Evolutionary conservation across 495 filamentous ascomycete genomes (phyloP).

Genomic region (Aspergillus affinis): DNA sequence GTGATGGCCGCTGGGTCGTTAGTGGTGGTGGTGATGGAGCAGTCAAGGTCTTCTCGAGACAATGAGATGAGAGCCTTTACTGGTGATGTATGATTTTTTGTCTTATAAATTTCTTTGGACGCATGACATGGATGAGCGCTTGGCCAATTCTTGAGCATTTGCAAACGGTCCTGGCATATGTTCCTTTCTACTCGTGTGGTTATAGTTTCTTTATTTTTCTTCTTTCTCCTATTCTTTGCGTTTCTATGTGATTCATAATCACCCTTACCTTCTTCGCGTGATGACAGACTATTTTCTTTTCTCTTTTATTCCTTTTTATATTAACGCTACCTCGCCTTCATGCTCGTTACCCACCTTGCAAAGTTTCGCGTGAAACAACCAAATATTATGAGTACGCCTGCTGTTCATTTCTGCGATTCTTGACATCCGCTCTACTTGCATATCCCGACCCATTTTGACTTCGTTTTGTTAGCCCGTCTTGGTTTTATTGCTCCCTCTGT

Average conservation of each 20-base stretch:
- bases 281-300: neutral
- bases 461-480: neutral
- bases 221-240: constrained; percentile 30
- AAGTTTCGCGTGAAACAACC: neutral
- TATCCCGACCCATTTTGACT: neutral
- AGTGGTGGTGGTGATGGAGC: constrained; percentile 94
- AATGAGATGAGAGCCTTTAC: constrained; percentile 27
- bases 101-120: constrained; percentile 30
- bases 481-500: neutral
- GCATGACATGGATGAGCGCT: constrained; percentile 46
- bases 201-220: constrained; percentile 24
- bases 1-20: constrained; percentile 91
- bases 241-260: constrained; percentile 14
- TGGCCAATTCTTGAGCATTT: constrained; percentile 47
- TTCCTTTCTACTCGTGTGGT: constrained; percentile 37
- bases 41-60: constrained; percentile 89
- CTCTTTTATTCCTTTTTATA: neutral
- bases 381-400: neutral
- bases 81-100: constrained; percentile 39
- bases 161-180: constrained; percentile 44
- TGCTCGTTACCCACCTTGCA: neutral
- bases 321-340: neutral
- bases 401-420: neutral
- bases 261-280: constrained; percentile 1
- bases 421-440: neutral